Conservation (phyloP, 352 stramenopile genomes). For the Halophytophthora polymorphica region DNA sequence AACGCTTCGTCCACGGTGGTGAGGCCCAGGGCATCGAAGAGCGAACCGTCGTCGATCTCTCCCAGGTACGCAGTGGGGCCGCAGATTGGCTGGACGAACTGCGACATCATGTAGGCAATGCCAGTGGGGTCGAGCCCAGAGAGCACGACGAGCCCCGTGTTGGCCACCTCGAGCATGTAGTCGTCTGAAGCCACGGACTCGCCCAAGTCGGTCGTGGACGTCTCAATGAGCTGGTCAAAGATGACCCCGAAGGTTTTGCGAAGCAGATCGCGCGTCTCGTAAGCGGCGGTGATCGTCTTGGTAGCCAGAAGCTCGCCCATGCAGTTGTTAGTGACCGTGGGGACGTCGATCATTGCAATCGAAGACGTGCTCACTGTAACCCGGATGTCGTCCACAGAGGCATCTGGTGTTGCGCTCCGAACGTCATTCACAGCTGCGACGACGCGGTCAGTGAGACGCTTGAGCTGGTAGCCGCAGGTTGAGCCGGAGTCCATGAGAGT, state of each 20-base stretch:
- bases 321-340: conserved; percentile 1
- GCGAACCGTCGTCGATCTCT: conserved; percentile 17
- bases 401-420: conserved; percentile 1
- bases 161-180: conserved; percentile 19
- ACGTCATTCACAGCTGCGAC: conserved; percentile 4
- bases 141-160: conserved; percentile 16
- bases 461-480: not conserved
- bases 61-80: conserved; percentile 9
- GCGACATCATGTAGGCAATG: conserved; percentile 14
- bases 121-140: conserved; percentile 22
- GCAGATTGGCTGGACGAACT: conserved; percentile 25
- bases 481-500: not conserved
- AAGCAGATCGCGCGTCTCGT: conserved; percentile 1
- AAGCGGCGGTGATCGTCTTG: conserved; percentile 3
- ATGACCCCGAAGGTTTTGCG: conserved; percentile 1
- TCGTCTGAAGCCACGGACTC: not conserved
- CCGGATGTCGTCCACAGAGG: not conserved
- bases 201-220: not conserved
- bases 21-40: conserved; percentile 2
- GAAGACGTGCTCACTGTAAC: not conserved
- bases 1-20: conserved; percentile 17
- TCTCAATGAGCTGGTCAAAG: not conserved
- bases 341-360: not conserved
- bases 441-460: conserved; percentile 1
- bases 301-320: conserved; percentile 1